Conservation (phyloP, 305 asterid genomes). For the Fraxinus velutina region DNA sequence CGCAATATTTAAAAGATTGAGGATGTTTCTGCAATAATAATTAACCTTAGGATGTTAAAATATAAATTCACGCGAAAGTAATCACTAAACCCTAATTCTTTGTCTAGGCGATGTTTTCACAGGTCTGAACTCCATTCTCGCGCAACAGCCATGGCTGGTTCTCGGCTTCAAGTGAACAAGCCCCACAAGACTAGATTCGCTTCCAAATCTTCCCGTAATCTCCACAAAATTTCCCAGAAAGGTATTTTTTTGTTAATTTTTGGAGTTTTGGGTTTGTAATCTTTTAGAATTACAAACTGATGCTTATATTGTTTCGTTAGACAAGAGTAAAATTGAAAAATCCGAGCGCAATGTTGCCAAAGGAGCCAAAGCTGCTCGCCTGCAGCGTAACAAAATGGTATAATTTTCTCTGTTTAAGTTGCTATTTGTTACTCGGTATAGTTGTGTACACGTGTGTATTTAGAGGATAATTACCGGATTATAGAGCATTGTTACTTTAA, state of each 20-base stretch:
- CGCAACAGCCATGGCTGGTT: constrained; percentile 49
- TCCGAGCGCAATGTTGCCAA: constrained; percentile 50
- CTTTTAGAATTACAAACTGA: neutral
- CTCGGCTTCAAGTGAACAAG: constrained; percentile 68
- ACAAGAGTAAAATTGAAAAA: constrained; percentile 47
- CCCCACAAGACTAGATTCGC: constrained; percentile 75
- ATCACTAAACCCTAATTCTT: neutral
- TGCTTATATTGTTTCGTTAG: constrained; percentile 29
- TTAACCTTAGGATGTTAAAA: neutral
- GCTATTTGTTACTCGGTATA: neutral
- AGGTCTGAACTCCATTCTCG: neutral
- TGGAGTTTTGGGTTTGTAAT: neutral
- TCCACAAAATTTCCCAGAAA: constrained; percentile 65
- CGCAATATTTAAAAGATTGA: neutral
- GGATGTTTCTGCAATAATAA: neutral
- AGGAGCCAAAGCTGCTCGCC: constrained; percentile 79
- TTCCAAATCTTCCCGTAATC: constrained; percentile 79
- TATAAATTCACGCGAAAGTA: neutral
- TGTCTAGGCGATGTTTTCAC: neutral
- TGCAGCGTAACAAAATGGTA: constrained; percentile 84
- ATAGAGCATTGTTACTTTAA: neutral
- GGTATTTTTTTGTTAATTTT: constrained; percentile 34
- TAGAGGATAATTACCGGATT: neutral
- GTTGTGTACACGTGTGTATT: neutral
- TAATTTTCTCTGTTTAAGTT: neutral